phyloP scores from a whole-genome alignment of 495 filamentous ascomycete species.

The Aspergillus affinis region DNA sequence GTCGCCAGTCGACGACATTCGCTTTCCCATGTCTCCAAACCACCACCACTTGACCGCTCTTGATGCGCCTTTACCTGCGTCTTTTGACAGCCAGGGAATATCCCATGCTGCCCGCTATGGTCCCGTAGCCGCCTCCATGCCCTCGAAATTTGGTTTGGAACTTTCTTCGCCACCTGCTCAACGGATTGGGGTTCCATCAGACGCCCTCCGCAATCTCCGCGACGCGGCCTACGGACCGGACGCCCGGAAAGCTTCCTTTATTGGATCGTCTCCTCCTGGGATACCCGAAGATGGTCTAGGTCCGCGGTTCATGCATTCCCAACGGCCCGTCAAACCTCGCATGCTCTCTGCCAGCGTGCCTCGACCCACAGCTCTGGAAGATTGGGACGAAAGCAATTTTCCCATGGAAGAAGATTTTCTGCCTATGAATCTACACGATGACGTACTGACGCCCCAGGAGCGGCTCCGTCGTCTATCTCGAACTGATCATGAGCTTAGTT shows the following conservation, averaged over 20 bases:
- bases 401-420: conserved; percentile 92
- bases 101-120: conserved; percentile 87
- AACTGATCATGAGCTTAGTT: conserved; percentile 62
- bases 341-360: conserved; percentile 81
- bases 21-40: conserved; percentile 70
- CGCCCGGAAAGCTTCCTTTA: conserved; percentile 46
- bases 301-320: conserved; percentile 80
- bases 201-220: conserved; percentile 76
- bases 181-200: conserved; percentile 56
- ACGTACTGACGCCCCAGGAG: conserved; percentile 89
- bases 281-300: conserved; percentile 54
- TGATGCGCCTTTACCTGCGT: conserved; percentile 90
- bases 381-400: conserved; percentile 82
- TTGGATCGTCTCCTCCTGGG: conserved; percentile 67
- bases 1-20: conserved; percentile 77
- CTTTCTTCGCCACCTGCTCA: conserved; percentile 73
- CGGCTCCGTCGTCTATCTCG: conserved; percentile 80
- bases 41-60: conserved; percentile 70
- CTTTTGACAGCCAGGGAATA: conserved; percentile 95
- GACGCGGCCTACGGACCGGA: conserved; percentile 82
- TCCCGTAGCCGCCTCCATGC: conserved; percentile 89
- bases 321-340: conserved; percentile 63
- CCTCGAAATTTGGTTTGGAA: conserved; percentile 87
- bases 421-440: conserved; percentile 83
- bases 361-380: conserved; percentile 59